Base-by-base conservation (phyloP, 179 eudicot species). In the Spinacia oleracea region DNA sequence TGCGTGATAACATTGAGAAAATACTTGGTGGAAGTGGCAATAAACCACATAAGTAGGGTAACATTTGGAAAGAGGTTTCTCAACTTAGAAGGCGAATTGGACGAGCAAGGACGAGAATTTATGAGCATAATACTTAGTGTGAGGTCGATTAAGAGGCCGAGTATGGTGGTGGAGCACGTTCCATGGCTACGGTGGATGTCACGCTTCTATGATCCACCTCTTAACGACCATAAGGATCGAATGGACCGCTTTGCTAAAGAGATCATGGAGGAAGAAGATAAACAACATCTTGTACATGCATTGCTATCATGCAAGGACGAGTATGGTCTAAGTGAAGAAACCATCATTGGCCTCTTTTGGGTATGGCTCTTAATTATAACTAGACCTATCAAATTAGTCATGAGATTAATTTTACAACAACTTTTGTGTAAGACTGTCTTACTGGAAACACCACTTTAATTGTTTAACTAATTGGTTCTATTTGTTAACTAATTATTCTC, bases 41-140 rank as follows among this genome's bases (percentile, higher is more conserved):
- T 91, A 78, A 88, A 90, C 75, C 88, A 89, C 83, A 86, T 91
- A 42, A 90, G 92, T 38, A 85, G 97, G 50, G 48, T 91, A 38
- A 83, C 85, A 38, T 86, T 90, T 31, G 97, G 97, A 18, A 91
- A 90, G 77, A 77, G 93, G 40, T 90, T 89, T 72, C 66, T 85
- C n/a, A 86, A 88, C 76, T 68, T 86, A 0, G 72, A 83, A 25
- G 90, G 91, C 4, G 72, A 62, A 45, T 69, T 90, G 43, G 91
- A 91, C 76, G 87, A 79, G 6, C 89, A 88, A 79, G 97, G 97
- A 7, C 77, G 80, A 6, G 90, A 89, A 38, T 84, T 92, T 53
- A 88, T 84, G 82, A 76, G 76, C 18, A 86, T 90, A 18, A 81
- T 89, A 3, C 55, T 76, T 12, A 81, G 73, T 23, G 74, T 64